phyloP scores from a whole-genome alignment of 352 stramenopile species.

The Phytopythium boreale region DNA sequence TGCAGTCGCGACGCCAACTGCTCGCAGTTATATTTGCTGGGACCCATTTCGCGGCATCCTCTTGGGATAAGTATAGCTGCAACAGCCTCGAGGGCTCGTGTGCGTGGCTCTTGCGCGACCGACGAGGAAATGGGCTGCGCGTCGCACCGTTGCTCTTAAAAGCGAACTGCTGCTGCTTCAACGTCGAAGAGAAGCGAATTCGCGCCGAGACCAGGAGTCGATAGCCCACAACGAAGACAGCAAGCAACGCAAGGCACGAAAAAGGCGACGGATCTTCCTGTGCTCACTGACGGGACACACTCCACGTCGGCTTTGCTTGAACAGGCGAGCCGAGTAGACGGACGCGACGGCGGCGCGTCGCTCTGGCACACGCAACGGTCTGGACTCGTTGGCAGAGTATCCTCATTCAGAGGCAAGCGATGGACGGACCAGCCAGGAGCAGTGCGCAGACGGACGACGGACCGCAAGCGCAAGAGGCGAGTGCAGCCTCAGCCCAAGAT shows the following conservation, averaged over 20 bases:
- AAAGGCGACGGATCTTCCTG: background rate
- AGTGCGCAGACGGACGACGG: background rate
- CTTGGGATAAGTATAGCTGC: constrained; percentile 10
- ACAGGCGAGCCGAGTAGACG: constrained; percentile 8
- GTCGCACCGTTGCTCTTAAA: background rate
- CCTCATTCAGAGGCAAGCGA: background rate
- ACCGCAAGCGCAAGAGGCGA: background rate
- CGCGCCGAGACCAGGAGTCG: background rate
- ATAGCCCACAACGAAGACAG: background rate
- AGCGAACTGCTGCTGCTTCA: background rate
- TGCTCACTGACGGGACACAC: background rate
- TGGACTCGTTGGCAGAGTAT: background rate
- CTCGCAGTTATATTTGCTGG: constrained; percentile 1
- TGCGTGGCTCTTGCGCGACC: background rate
- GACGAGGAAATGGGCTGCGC: background rate
- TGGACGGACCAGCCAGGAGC: background rate
- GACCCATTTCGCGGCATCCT: background rate
- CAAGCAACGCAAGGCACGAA: background rate
- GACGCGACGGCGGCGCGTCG: constrained; percentile 3
- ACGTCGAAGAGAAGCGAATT: background rate
- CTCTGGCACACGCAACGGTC: constrained; percentile 4
- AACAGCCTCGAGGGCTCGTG: background rate
- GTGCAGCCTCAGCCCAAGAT: background rate
- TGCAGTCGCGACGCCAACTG: background rate
- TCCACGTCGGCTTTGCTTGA: background rate